phyloP scores from a whole-genome alignment of 2,329 filamentous ascomycete genomes.

The Sphaerulina musiva region DNA sequence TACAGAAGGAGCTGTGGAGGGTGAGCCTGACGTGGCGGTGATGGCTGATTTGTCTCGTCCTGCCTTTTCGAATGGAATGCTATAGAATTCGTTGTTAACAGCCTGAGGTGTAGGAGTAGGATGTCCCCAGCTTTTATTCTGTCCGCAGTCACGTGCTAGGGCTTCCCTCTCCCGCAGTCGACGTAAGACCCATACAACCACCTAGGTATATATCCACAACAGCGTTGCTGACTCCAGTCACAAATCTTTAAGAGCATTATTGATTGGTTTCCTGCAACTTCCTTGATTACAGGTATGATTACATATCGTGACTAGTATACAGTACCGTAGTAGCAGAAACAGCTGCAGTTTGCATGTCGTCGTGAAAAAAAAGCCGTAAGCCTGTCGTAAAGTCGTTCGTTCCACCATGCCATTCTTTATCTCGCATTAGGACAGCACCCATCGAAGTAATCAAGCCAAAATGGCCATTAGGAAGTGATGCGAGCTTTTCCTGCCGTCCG shows the following conservation, averaged over 20 bases:
- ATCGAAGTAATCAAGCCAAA: slow-evolving; percentile 6
- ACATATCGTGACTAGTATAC: slow-evolving; percentile 13
- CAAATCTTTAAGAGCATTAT: too few species aligned
- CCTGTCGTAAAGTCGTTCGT: slow-evolving; percentile 9
- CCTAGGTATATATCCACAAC: too few species aligned
- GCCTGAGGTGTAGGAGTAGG: too few species aligned
- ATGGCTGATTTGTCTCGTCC: too few species aligned
- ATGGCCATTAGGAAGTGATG: neutral
- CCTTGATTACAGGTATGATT: slow-evolving; percentile 3
- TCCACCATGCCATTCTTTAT: neutral
- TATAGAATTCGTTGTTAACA: too few species aligned
- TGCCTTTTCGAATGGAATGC: too few species aligned
- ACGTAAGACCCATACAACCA: too few species aligned
- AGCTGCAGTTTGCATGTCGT: neutral
- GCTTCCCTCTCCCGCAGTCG: too few species aligned
- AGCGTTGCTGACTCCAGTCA: too few species aligned
- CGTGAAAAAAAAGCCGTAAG: neutral
- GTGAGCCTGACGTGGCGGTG: neutral
- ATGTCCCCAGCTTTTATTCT: too few species aligned
- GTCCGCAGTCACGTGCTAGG: too few species aligned
- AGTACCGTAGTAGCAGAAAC: slow-evolving; percentile 9
- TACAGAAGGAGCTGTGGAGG: neutral
- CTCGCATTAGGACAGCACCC: neutral
- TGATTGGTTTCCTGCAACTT: neutral
- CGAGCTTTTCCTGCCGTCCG: neutral